Percentiles rank a stretch among this genome's conserved stretches.
phyloP scores from a whole-genome alignment of 176 grass and related monocot species.

The Saccharum officinarum region DNA sequence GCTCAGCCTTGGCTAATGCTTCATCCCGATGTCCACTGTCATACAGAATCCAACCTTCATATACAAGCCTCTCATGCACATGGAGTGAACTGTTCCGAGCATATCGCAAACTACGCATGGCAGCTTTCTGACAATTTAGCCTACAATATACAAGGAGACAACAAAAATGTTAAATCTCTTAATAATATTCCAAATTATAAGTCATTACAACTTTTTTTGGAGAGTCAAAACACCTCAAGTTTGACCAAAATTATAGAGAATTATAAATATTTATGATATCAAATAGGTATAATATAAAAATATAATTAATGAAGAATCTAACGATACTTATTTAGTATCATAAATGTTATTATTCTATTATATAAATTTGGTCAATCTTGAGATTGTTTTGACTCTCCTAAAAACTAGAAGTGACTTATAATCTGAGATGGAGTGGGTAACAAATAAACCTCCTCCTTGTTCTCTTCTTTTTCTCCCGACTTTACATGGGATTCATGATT shows the following conservation, averaged over 20 bases:
- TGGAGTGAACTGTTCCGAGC: conserved; percentile 69
- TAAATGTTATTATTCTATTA: too few species aligned
- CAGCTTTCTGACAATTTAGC: conserved; percentile 89
- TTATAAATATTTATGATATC: too few species aligned
- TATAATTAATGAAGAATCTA: too few species aligned
- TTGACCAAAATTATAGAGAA: background rate
- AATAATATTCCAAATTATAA: background rate
- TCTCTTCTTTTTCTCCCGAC: background rate
- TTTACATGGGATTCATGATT: background rate
- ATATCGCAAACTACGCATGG: conserved; percentile 76
- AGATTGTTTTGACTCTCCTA: too few species aligned
- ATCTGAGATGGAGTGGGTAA: too few species aligned
- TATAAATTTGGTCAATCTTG: too few species aligned
- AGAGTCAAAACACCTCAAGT: too few species aligned
- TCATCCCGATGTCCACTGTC: conserved; percentile 86
- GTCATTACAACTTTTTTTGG: too few species aligned
- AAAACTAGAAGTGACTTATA: too few species aligned
- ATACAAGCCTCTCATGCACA: conserved; percentile 84
- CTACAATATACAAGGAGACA: conserved; percentile 27
- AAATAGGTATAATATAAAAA: too few species aligned
- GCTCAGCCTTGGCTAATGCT: conserved; percentile 83
- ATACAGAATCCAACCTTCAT: conserved; percentile 96
- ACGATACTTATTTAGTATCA: too few species aligned
- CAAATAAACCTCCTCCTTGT: background rate
- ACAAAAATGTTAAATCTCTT: background rate